Base-by-base conservation (phyloP, 2,329 filamentous ascomycete species). In the Colletotrichum ledebouriae region DNA sequence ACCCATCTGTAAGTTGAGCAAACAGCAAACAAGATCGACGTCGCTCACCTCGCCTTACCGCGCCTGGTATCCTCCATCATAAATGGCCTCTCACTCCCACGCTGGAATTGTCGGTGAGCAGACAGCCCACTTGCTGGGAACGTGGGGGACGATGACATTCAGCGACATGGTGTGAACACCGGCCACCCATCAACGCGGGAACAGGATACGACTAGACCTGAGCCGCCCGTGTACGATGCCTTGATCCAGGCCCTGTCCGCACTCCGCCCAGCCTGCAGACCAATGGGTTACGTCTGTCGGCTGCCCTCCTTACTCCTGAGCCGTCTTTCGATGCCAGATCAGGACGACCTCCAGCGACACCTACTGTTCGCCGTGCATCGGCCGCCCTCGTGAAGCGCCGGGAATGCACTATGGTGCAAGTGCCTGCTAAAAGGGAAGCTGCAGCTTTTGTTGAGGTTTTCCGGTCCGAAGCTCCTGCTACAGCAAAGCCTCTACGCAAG, bases 61-160 rank as follows among this genome's bases (percentile, higher is more conserved):
- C 41, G 17, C 37, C 15, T 57, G 10, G 17, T 13, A 17, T 42
- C 5, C 11, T 62, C n/a, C 41, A 49, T 56, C 17, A 10, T 25
- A 10, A 46, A 11, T 3, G 34, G 1, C 25, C 44, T 52, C 17
- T 17, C 15, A 37, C 9, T 2, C 29, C 29, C 17, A 29, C 44
- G 13, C 6, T 37, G 59, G 15, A 63, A 59, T 20, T 58, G 60
- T 67, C 64, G 64, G 64, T 67, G 64, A 67, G 60, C 33, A 59
- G 9, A 25, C 33, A 53, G 3, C 12, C 52, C 22, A 41, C 41
- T 42, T 1, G 17, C 25, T 11, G 9, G 6, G 9, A 33, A n/a
- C 64, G 59, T 39, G 50, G 50, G 25, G 15, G 37, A 22, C 15
- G 41, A 13, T 6, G 17, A 12, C 55, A 59, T 20, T 13, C 37